phyloP scores from a whole-genome alignment of 441 rosid genomes.

The Eutrema salsugineum region DNA sequence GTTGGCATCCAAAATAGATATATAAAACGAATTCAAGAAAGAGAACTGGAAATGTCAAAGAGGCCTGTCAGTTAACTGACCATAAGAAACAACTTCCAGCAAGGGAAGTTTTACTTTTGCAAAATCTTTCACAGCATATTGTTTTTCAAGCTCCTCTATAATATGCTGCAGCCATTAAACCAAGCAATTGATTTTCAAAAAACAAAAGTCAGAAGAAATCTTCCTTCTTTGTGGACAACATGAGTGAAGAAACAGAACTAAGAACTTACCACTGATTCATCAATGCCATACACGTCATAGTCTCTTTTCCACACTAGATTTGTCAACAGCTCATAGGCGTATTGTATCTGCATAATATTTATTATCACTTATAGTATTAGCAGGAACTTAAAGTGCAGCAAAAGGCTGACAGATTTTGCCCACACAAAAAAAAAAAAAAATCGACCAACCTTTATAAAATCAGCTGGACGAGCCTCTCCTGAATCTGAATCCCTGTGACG shows the following conservation, averaged over 20 bases:
- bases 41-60: constrained; percentile 1
- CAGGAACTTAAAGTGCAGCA: background rate
- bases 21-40: background rate
- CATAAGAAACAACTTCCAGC: constrained; percentile 49
- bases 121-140: constrained; percentile 47
- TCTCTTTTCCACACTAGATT: constrained; percentile 83
- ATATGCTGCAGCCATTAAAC: constrained; percentile 51
- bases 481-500: constrained; percentile 54
- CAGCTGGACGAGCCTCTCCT: constrained; percentile 37
- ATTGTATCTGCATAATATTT: constrained; percentile 56
- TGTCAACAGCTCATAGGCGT: constrained; percentile 78
- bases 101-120: constrained; percentile 61
- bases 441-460: constrained; percentile 63
- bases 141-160: constrained; percentile 43
- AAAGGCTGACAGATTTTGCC: background rate
- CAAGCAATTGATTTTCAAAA: background rate
- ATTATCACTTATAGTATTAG: background rate
- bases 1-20: background rate
- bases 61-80: constrained; percentile 37
- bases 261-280: constrained; percentile 74
- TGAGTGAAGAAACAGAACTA: background rate
- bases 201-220: background rate
- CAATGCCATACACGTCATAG: constrained; percentile 76
- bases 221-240: background rate
- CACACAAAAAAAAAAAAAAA: background rate